Percentiles rank a stretch among this genome's conserved stretches.
Evolutionary conservation across 2,329 filamentous ascomycete genomes (phyloP).

Genomic region (Diaporthe ilicicola): DNA sequence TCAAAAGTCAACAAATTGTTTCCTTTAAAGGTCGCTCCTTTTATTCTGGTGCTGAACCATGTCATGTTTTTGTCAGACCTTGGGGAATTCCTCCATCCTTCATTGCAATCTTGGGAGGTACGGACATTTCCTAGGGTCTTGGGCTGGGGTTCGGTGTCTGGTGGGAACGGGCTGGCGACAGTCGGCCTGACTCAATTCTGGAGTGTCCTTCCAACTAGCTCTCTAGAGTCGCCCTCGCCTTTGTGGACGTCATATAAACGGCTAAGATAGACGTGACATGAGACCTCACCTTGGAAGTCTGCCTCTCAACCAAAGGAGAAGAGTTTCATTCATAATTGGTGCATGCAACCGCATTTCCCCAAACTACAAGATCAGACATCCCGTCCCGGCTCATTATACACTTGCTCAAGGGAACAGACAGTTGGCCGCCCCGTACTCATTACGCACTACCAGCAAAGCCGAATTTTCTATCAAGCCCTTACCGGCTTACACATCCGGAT

Average conservation of each 20-base stretch:
- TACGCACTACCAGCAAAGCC: not conserved
- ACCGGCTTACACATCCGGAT: not conserved
- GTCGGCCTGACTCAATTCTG: slow-evolving; percentile 25
- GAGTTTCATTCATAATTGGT: not conserved
- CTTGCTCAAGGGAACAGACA: not conserved
- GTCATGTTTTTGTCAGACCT: not conserved
- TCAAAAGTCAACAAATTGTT: not conserved
- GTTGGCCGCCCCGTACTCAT: not conserved
- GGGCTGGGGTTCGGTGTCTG: not conserved
- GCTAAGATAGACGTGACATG: not conserved
- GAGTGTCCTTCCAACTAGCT: slow-evolving; percentile 2
- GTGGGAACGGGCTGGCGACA: slow-evolving; percentile 5
- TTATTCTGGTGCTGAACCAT: not conserved
- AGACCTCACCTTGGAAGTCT: not conserved
- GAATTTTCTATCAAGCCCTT: not conserved
- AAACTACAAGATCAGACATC: not conserved
- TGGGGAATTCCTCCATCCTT: not conserved
- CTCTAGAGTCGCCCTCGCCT: not conserved
- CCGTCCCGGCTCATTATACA: not conserved
- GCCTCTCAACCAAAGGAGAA: not conserved
- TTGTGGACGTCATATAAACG: slow-evolving; percentile 21
- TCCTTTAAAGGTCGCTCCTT: not conserved
- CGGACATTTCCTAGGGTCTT: not conserved
- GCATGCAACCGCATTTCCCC: not conserved
- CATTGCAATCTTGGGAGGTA: not conserved